Evolutionary conservation across 768 basidiomycete species (phyloP).

Genomic region (Russula griseocarnosa): DNA sequence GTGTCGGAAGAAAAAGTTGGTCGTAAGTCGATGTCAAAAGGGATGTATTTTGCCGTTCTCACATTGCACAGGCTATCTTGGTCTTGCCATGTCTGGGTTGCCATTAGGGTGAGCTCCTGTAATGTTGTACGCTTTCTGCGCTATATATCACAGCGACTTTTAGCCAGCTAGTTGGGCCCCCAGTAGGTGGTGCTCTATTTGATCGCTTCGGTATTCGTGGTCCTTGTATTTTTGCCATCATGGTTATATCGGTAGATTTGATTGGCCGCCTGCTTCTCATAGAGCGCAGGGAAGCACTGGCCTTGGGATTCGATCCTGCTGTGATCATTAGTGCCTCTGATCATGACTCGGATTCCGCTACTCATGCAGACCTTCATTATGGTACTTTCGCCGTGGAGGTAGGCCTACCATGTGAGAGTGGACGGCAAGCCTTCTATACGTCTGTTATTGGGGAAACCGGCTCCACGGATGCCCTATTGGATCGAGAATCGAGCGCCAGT

Average conservation of each 20-base stretch:
- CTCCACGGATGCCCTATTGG: not conserved
- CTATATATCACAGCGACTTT: not conserved
- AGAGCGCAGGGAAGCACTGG: conserved; percentile 37
- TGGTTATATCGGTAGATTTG: conserved; percentile 35
- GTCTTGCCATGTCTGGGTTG: conserved; percentile 40
- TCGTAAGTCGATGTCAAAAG: conserved; percentile 31
- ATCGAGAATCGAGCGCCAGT: not conserved
- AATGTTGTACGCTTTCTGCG: not conserved
- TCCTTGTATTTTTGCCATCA: conserved; percentile 40
- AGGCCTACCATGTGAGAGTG: not conserved
- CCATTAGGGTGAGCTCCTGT: conserved; percentile 36
- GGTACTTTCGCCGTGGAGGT: conserved; percentile 9
- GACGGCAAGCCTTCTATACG: not conserved
- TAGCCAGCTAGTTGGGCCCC: conserved; percentile 39
- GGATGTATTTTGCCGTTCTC: not conserved
- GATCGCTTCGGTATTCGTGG: conserved; percentile 38
- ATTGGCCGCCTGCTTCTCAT: conserved; percentile 39
- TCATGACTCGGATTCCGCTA: not conserved
- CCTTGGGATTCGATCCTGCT: conserved; percentile 34
- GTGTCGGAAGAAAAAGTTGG: conserved; percentile 37
- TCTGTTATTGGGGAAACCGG: not conserved
- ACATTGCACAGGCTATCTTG: conserved; percentile 37
- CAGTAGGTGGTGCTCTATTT: conserved; percentile 40
- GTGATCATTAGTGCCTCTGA: conserved; percentile 4
- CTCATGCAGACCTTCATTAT: not conserved